Evolutionary conservation across 1,139 yeast genomes (phyloP).

Genomic region (Arxiozyma telluris): DNA sequence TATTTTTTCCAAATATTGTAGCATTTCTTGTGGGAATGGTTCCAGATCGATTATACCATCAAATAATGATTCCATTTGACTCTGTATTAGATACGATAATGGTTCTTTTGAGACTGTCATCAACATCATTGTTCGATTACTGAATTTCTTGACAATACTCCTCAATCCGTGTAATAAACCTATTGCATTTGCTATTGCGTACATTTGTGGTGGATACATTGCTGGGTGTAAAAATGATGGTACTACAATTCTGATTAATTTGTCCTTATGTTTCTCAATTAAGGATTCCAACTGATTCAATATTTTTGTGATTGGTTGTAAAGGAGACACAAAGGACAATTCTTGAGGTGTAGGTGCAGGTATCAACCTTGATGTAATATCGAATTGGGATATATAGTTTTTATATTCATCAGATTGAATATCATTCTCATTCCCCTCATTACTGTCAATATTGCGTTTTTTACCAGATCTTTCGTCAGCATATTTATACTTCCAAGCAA

Average conservation of each 20-base stretch:
- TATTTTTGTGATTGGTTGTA: constrained; percentile 22
- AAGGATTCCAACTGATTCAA: constrained; percentile 37
- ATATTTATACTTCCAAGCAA: constrained; percentile 82
- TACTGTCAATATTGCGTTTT: constrained; percentile 21
- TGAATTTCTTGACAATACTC: constrained; percentile 42
- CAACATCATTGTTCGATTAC: constrained; percentile 41
- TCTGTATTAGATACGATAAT: constrained; percentile 40
- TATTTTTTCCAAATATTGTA: constrained; percentile 54
- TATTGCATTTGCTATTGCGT: constrained; percentile 42
- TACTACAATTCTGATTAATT: constrained; percentile 55
- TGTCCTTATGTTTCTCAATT: constrained; percentile 35
- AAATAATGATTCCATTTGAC: constrained; percentile 48
- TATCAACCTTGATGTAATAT: constrained; percentile 56
- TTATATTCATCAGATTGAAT: constrained; percentile 33
- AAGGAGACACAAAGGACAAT: constrained; percentile 44
- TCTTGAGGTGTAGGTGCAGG: constrained; percentile 64
- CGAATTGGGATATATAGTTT: constrained; percentile 61
- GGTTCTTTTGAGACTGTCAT: constrained; percentile 59
- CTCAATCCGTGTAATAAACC: constrained; percentile 59
- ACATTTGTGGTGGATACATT: constrained; percentile 49
- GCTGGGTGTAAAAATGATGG: constrained; percentile 80
- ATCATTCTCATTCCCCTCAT: constrained; percentile 5
- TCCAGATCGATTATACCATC: constrained; percentile 71
- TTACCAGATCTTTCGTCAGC: constrained; percentile 34
- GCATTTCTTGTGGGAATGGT: constrained; percentile 75